Base-by-base conservation (phyloP, 192 early-diverging fungal species). In the Entomortierella chlamydospora region DNA sequence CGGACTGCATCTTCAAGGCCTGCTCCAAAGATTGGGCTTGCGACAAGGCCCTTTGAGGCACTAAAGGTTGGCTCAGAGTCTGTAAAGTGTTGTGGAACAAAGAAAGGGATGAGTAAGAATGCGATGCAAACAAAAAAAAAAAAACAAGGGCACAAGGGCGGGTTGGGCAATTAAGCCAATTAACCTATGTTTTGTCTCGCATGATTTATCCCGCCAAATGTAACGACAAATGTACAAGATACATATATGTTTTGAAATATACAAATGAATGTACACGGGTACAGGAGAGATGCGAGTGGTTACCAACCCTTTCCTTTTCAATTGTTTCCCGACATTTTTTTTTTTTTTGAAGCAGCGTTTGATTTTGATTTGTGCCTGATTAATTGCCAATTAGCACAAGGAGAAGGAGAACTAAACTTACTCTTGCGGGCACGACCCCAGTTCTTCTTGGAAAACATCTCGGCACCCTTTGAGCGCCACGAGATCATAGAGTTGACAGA, bases 401-500 rank as follows among this genome's bases (percentile, higher is more conserved):
- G 34, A 22, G 12, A 55, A 39, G 33, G 6, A 23, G 23, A 23
- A 53, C 28, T 18, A 64, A 60, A 56, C 76, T 61, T 79, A 79
- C 76, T 79, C 63, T 79, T 79, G 39, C 76, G 76, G 39, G 68
- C 29, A 20, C 76, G 56, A 22, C 76, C 68, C 76, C 76, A 79
- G 18, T 30, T 54, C 57, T 79, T 79, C 28, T 79, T 79, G 39
- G 76, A 70, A 0, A 79, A 39, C 50, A 79, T 79, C 62, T 79
- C 76, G 3, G 76, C 72, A 4, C 72, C 76, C 42, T 61, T 70
- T 39, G 76, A 79, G n/a, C 76, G 61, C 76, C 76, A 79, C n/a
- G 76, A 79, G 41, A 64, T 62, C 76, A 79, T 51, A n/a, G 76
- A 70, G 28, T 70, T 63, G 55, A 69, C 76, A 20, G 76, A 79